Conservation (phyloP, 352 stramenopile genomes). For the Blastocystis hominis region DNA sequence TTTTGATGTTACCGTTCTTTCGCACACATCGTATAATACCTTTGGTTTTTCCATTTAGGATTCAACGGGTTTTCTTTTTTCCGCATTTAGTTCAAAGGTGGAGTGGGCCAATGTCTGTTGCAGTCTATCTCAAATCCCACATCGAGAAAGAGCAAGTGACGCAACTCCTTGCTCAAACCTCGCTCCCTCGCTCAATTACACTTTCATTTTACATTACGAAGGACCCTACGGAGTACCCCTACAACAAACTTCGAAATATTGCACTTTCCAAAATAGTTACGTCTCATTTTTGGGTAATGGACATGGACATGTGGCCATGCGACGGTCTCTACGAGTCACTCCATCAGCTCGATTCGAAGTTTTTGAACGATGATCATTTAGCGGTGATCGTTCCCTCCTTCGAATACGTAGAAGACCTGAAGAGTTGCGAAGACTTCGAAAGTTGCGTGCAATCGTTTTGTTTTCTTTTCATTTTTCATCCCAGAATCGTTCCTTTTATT, state of each 20-base stretch:
- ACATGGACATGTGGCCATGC: constrained; percentile 35
- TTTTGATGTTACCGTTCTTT: background rate
- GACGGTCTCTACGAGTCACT: background rate
- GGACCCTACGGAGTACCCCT: background rate
- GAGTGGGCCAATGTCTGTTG: background rate
- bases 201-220: background rate
- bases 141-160: background rate
- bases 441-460: background rate
- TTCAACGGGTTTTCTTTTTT: background rate
- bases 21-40: background rate
- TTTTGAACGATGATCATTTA: background rate
- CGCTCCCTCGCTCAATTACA: background rate
- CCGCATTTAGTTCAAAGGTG: background rate
- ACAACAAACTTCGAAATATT: constrained; percentile 39
- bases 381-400: background rate
- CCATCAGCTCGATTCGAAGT: background rate
- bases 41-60: background rate
- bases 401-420: background rate
- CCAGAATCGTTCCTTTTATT: background rate
- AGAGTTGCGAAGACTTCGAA: background rate
- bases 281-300: constrained; percentile 41
- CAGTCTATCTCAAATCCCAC: background rate
- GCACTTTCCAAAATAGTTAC: background rate
- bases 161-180: background rate
- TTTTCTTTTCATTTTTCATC: background rate